Conservation (phyloP, 257 asterid species). For the Petrea volubilis region DNA sequence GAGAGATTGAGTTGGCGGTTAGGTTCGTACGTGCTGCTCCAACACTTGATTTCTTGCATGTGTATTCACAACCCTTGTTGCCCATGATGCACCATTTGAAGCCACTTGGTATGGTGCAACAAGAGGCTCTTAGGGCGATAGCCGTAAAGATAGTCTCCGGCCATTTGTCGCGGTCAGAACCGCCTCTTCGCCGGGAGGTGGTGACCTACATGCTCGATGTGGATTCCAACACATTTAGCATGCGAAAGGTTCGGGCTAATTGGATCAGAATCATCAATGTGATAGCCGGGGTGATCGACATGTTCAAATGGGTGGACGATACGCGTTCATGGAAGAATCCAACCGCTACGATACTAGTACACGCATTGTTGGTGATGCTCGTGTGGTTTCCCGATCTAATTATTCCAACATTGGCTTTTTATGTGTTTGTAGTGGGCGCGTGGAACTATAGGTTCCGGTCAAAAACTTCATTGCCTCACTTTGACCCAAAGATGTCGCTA, state of each 20-base stretch:
- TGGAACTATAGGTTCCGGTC: constrained; percentile 82
- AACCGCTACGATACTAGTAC: constrained; percentile 69
- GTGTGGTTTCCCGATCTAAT: constrained; percentile 86
- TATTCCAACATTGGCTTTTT: constrained; percentile 70
- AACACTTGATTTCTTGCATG: constrained; percentile 70
- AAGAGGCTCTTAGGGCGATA: constrained; percentile 49
- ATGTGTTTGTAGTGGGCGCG: constrained; percentile 69
- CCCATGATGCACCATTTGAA: constrained; percentile 84
- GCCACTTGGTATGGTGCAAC: constrained; percentile 75
- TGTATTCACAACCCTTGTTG: constrained; percentile 63
- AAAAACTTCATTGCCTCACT: constrained; percentile 52
- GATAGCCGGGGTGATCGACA: constrained; percentile 62
- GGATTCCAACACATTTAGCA: constrained; percentile 70
- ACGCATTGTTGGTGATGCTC: constrained; percentile 63
- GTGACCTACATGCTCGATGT: constrained; percentile 79
- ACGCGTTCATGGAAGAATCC: constrained; percentile 89
- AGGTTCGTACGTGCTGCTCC: constrained; percentile 65
- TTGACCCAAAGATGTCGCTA: constrained; percentile 65
- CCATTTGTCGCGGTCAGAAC: constrained; percentile 73
- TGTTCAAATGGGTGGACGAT: constrained; percentile 75
- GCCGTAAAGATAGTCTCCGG: constrained; percentile 64
- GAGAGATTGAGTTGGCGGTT: constrained; percentile 74
- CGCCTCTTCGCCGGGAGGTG: constrained; percentile 75
- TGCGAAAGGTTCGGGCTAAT: constrained; percentile 77
- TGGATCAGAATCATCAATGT: constrained; percentile 79